A percentile compares a stretch with the other conserved stretches of the same genome.
phyloP scores from a whole-genome alignment of 768 basidiomycete genomes.

The Porphyrellus cyaneotinctus region DNA sequence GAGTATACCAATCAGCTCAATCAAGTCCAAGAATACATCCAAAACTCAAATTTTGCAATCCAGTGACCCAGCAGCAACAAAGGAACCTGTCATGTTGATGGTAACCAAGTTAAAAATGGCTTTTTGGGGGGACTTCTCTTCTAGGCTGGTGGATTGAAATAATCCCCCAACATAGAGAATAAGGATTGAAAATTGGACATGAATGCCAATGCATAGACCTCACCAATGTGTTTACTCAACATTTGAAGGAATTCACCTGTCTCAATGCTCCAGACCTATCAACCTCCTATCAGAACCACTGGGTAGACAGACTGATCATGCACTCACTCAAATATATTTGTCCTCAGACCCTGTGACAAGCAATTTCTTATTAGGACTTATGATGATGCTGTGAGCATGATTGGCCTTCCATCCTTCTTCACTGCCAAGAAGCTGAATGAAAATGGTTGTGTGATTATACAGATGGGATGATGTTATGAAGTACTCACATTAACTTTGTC shows the following conservation, averaged over 20 bases:
- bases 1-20: constrained; percentile 20
- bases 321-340: constrained; percentile 30
- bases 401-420: constrained; percentile 20
- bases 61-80: constrained; percentile 51
- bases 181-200: constrained; percentile 32
- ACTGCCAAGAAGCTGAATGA: constrained; percentile 23
- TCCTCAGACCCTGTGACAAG: constrained; percentile 36
- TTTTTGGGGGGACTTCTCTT: constrained; percentile 18
- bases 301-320: neutral
- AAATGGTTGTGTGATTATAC: neutral
- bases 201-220: constrained; percentile 36
- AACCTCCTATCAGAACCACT: neutral
- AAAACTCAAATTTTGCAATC: constrained; percentile 51
- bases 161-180: constrained; percentile 36
- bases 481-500: constrained; percentile 27
- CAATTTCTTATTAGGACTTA: constrained; percentile 30
- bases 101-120: constrained; percentile 30
- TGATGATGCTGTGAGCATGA: constrained; percentile 30
- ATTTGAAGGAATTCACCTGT: constrained; percentile 27
- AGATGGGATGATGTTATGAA: neutral
- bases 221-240: constrained; percentile 31
- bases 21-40: constrained; percentile 41
- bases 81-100: constrained; percentile 32
- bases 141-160: constrained; percentile 14
- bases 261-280: constrained; percentile 26